Evolutionary conservation across 2,329 filamentous ascomycete genomes (phyloP).

Genomic region (Phaeoacremonium minimum): DNA sequence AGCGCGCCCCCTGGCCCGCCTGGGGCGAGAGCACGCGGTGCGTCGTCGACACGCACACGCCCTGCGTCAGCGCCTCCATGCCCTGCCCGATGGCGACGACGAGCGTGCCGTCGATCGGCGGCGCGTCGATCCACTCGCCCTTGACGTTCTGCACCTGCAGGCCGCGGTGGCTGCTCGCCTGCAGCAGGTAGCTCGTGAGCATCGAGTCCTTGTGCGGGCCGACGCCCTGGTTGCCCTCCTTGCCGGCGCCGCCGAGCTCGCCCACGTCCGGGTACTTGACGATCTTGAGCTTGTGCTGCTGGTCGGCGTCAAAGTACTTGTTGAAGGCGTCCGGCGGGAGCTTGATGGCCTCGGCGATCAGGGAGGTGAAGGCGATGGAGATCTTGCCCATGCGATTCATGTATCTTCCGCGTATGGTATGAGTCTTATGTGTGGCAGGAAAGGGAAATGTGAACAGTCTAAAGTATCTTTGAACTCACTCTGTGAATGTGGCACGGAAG

Average conservation of each 20-base stretch:
- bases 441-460: too few relatives aligned
- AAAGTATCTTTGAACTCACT: too few relatives aligned
- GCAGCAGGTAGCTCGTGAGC: slow-evolving; percentile 76
- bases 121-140: slow-evolving; percentile 79
- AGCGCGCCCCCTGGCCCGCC: slow-evolving; percentile 67
- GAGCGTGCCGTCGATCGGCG: slow-evolving; percentile 70
- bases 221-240: slow-evolving; percentile 69
- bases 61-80: slow-evolving; percentile 77
- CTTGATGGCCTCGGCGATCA: slow-evolving; percentile 80
- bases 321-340: slow-evolving; percentile 66
- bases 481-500: slow-evolving; percentile 65
- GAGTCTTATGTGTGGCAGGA: too few relatives aligned
- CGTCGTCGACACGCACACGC: slow-evolving; percentile 78
- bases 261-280: slow-evolving; percentile 76
- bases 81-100: slow-evolving; percentile 88
- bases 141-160: slow-evolving; percentile 78
- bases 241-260: slow-evolving; percentile 71
- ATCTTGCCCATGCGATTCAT: slow-evolving; percentile 71
- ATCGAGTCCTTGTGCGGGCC: slow-evolving; percentile 81
- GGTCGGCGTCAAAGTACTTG: slow-evolving; percentile 67
- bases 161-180: slow-evolving; percentile 71
- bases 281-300: slow-evolving; percentile 87
- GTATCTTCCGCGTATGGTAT: too few relatives aligned
- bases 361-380: slow-evolving; percentile 68
- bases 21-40: slow-evolving; percentile 75